A percentile compares a stretch with the other conserved stretches of the same genome.
Conservation (phyloP, 2,329 filamentous ascomycete genomes). For the Triangularia setosa region DNA sequence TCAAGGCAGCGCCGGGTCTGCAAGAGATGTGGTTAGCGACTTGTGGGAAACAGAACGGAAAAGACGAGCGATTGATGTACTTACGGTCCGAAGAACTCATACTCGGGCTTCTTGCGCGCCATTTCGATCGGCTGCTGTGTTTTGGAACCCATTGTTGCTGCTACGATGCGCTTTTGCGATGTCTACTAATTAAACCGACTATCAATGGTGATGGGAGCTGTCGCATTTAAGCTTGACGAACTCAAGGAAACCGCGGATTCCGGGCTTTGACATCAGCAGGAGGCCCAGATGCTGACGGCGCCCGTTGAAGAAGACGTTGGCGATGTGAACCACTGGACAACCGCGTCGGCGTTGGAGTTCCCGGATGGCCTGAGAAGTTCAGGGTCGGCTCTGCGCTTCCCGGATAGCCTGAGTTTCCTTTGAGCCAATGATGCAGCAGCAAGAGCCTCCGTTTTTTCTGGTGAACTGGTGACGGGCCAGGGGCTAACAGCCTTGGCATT, state of each 20-base stretch:
- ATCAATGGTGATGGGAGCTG: not conserved
- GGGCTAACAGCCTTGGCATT: not conserved
- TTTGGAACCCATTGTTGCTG: slow-evolving; percentile 22
- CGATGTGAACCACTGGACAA: not conserved
- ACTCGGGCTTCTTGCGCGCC: slow-evolving; percentile 38
- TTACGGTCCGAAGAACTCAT: slow-evolving; percentile 52
- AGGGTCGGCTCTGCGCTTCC: not conserved
- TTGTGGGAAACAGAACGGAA: too few species aligned
- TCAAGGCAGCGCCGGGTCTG: slow-evolving; percentile 70
- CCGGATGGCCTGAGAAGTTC: slow-evolving; percentile 13
- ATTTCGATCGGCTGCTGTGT: slow-evolving; percentile 16
- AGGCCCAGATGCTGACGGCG: not conserved
- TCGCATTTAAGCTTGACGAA: not conserved
- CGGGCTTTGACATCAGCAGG: not conserved
- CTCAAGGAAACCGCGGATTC: not conserved
- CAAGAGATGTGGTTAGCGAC: slow-evolving; percentile 2
- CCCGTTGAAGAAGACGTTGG: not conserved
- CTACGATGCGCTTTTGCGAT: not conserved
- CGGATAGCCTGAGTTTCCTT: not conserved
- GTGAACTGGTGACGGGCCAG: not conserved
- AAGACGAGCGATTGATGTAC: slow-evolving; percentile 4
- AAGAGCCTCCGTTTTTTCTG: not conserved
- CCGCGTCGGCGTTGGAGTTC: slow-evolving; percentile 11
- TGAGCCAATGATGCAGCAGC: slow-evolving; percentile 6
- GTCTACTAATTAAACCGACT: not conserved